phyloP scores from a whole-genome alignment of 257 asterid genomes.

The Anisodus acutangulus region DNA sequence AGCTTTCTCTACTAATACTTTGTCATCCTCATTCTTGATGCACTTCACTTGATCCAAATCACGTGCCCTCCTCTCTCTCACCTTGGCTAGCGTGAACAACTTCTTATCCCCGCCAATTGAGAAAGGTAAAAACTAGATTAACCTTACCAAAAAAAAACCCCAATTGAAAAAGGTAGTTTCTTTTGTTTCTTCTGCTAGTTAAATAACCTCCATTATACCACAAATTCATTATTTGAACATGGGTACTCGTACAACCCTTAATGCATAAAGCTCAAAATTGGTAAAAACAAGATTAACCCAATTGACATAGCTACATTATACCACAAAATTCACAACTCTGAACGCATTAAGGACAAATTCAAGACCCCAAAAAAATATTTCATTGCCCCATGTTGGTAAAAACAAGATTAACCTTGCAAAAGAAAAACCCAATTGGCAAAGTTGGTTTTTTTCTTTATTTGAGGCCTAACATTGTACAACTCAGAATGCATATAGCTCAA shows the following conservation, averaged over 20 bases:
- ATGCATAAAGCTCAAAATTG: background rate
- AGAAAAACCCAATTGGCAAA: no score
- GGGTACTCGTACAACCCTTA: background rate
- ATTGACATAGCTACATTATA: background rate
- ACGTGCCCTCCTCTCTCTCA: no score
- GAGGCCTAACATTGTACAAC: background rate
- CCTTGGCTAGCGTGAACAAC: no score
- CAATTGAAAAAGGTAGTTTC: background rate
- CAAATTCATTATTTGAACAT: background rate
- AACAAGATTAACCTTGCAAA: background rate
- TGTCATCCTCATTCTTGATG: no score
- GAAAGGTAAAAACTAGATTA: background rate
- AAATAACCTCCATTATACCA: background rate
- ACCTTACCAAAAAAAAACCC: background rate
- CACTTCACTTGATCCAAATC: no score
- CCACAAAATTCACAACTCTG: background rate
- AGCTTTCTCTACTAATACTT: no score
- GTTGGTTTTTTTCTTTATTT: no score
- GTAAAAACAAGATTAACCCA: background rate
- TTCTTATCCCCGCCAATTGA: no score
- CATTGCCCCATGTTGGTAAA: background rate
- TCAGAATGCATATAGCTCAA: background rate
- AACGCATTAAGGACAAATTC: no score
- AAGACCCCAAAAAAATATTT: background rate
- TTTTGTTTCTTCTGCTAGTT: background rate